Base-by-base conservation (phyloP, 345 rosid genomes). In the Aquilaria yunnanensis region DNA sequence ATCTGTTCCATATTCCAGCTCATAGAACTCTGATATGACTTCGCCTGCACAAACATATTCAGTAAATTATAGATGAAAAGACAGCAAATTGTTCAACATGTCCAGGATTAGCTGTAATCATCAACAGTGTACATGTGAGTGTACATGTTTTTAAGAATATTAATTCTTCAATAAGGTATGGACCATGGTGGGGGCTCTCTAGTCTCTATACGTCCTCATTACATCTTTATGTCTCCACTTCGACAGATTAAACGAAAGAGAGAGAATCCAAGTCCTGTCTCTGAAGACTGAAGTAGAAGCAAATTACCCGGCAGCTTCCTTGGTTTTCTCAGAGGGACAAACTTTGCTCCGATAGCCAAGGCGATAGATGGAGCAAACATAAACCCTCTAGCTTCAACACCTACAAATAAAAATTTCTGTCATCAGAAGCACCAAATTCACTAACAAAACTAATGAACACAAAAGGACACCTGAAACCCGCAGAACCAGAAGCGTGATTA, bases 301-400 rank as follows among this genome's bases (percentile, higher is more conserved):
- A 1, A 12, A 6, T 8, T 67, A 92, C 98, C 97, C 46, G 97
- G 97, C 56, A 93, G 70, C 67, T 89, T 89, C 57, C 77, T 77
- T 33, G 96, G 97, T 78, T 93, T 93, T 54, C 98, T 73, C 53
- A 93, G 61, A 51, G 97, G 97, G 45, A 90, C 77, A 69, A 93
- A 93, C 81, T 89, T 93, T 29, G 98, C 98, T 51, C 94, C 96
- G 56, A 93, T 85, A 43, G 97, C 98, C 51, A 93, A 74, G 62
- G 98, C 98, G 55, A 93, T 78, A 12, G 98, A 55, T 45, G 97
- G 85, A 33, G 97, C 98, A 71, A 93, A 93, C 80, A 93, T 81
- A 84, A 93, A 93, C 12, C 97, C 97, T 72, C 96, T 84, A 10
- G 98, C 97, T 78, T 90, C 97, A 52, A 86, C 85, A 54, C 95